Evolutionary conservation across 768 basidiomycete species (phyloP).

Genomic region (Hericium rajendrae): DNA sequence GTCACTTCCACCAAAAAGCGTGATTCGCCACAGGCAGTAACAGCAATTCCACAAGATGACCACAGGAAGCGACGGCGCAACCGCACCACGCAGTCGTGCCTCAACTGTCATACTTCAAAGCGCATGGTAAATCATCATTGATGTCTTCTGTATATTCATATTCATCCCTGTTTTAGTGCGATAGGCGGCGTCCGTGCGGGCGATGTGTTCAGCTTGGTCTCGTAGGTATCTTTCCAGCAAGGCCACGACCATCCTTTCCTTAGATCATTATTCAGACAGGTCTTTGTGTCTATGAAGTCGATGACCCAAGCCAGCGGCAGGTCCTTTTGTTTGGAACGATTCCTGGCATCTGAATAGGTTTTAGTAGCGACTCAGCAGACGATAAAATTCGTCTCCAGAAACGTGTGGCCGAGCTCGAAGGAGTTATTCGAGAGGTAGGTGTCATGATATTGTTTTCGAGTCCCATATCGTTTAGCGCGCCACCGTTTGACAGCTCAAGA

Average conservation of each 20-base stretch:
- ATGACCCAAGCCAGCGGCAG: conserved; percentile 54
- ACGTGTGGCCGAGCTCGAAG: conserved; percentile 75
- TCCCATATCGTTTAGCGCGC: background rate
- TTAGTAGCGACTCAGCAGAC: conserved; percentile 32
- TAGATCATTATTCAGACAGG: conserved; percentile 43
- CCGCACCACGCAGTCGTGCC: conserved; percentile 63
- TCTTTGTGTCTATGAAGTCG: conserved; percentile 77
- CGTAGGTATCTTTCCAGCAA: conserved; percentile 17
- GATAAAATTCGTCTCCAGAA: conserved; percentile 59
- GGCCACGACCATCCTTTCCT: background rate
- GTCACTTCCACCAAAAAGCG: conserved; percentile 21
- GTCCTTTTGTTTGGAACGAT: conserved; percentile 17
- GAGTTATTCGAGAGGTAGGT: conserved; percentile 69
- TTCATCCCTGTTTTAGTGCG: conserved; percentile 25
- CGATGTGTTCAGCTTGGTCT: conserved; percentile 34
- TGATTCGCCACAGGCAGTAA: conserved; percentile 14
- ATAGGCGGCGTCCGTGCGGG: conserved; percentile 38
- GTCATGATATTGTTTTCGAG: background rate
- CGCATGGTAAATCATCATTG: conserved; percentile 43
- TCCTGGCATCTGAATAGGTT: background rate
- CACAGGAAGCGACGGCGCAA: conserved; percentile 59
- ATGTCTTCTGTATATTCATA: background rate
- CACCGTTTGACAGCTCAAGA: conserved; percentile 41
- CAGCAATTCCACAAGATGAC: conserved; percentile 34
- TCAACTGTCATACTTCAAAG: conserved; percentile 67